Evolutionary conservation across 495 filamentous ascomycete genomes (phyloP), one percentile per base, ranked within the genome.

Genomic region (Neurospora sp.): DNA sequence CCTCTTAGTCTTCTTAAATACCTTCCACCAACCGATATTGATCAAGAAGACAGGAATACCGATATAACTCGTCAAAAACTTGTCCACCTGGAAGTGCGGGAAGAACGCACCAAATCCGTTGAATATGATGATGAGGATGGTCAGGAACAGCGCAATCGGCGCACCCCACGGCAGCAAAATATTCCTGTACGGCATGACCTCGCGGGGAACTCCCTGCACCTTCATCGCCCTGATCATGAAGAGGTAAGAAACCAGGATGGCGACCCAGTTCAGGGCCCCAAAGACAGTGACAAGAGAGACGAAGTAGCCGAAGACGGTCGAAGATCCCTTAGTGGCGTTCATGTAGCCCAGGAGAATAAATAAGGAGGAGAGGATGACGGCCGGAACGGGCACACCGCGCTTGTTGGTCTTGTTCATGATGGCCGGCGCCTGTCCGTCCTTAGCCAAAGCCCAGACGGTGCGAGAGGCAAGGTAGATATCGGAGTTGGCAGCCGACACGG

Each of bases 391-490:
- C 3, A 96, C 92, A 70, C 94, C 94, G 39, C 90, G 88, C 34
- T 80, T 83, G 78, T 96, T 90, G 40, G 92, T 95, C 66, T 83
- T 86, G 6, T 88, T 82, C 75, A 97, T 88, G 75, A 96, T 85
- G 39, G 81, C 78, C 1, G 93, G 94, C 0, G 94, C 93, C 71
- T 94, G 90, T 24, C 90, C 88, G 74, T 95, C 90, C 34, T 89
- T 86, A 15, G 93, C 91, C 11, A 97, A 86, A 42, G 92, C 92
- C 79, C 91, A 96, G 38, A 94, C 85, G 1, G 92, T 94, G 73
- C 94, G 90, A 39, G 90, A 92, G 8, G 92, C 94, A 69, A 95
- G 94, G 85, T 96, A 97, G 40, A 91, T 83, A 79, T 91, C 89
- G 69, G 83, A 93, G 84, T 95, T 95, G 71, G 92, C 88, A 36